Base-by-base conservation (phyloP, 108 stramenopile genomes). In the Skeletonema menzelii region DNA sequence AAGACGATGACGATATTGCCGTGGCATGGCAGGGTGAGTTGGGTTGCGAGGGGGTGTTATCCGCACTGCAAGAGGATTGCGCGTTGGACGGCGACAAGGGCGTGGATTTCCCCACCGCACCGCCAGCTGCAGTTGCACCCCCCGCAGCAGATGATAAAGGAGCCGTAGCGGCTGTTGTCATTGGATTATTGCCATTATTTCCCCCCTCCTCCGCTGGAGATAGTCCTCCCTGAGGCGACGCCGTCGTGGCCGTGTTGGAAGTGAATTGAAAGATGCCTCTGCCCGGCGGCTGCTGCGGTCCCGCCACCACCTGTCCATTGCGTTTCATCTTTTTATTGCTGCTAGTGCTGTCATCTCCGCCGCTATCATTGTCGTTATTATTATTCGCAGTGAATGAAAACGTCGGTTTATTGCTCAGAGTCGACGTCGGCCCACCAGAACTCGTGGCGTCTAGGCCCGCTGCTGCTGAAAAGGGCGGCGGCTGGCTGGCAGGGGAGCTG, bases 261-360 rank as follows among this genome's bases (percentile, higher is more conserved):
- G 70, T 62, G 61, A 71, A 71, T 62, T 71, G 70, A 62, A 71
- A 71, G 19, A 71, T 71, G 61, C 49, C 49, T 53, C 49, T 53
- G 22, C 20, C 49, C 19, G 49, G 7, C 20, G 44, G 44, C 17
- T n/a, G 44, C 17, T n/a, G 44, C 44, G 22, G 40, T n/a, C 40
- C 40, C 40, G 40, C 40, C 40, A 42, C 49, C 24, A 22, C 49
- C 49, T 53, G 49, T 53, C 49, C 49, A 53, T 53, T 53, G 49
- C 49, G 49, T 22, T 53, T 53, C 49, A 53, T 22, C 49, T 53
- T 53, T 53, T 53, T 53, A 53, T 22, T 53, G 22, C 49, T 53
- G 49, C 49, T 6, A 17, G 6, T 10, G 8, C 22, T 22, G 19
- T 22, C 19, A 22, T 10, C 22, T 10, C 20, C 22, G 2, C 22